These are phyloP conservation scores for Zymoseptoria brevis DNA, from an alignment of 2,329 filamentous ascomycete species.

Conservation along the genomic window DNA sequence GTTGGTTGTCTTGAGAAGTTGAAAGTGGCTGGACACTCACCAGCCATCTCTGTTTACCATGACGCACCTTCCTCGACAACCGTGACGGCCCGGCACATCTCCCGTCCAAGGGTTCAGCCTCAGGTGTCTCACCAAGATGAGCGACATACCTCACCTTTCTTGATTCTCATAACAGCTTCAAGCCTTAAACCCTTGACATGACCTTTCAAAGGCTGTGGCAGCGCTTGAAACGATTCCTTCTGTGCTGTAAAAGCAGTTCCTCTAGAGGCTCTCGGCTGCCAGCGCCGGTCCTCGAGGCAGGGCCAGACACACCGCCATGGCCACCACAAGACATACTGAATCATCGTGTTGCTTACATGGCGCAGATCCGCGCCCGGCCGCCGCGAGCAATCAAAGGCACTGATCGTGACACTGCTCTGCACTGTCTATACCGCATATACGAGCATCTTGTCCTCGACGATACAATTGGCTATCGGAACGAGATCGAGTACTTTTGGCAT, in stretches of 20 bases:
- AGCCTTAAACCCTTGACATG: no score
- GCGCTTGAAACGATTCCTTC: background rate
- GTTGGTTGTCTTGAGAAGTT: background rate
- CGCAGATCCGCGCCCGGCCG: constrained; percentile 2
- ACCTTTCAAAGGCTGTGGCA: background rate
- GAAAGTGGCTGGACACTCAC: background rate
- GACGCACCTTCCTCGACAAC: background rate
- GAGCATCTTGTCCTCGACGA: constrained; percentile 5
- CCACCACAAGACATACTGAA: constrained; percentile 3
- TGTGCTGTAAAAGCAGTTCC: background rate
- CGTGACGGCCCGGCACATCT: background rate
- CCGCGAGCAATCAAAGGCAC: background rate
- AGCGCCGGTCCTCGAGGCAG: background rate
- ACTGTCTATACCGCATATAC: constrained; percentile 2
- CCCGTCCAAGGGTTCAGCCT: background rate
- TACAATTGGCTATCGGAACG: constrained; percentile 4
- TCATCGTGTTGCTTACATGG: constrained; percentile 1
- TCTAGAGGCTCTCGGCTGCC: background rate
- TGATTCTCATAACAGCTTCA: background rate
- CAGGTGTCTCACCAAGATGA: no score
- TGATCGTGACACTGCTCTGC: background rate
- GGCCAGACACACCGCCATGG: background rate
- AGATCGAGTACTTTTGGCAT: constrained; percentile 7
- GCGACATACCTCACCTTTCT: background rate
- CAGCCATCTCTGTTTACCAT: background rate